Evolutionary conservation across 306 rosid genomes (phyloP), one percentile per base, ranked within the genome.

Genomic region (Lagenaria siceraria): DNA sequence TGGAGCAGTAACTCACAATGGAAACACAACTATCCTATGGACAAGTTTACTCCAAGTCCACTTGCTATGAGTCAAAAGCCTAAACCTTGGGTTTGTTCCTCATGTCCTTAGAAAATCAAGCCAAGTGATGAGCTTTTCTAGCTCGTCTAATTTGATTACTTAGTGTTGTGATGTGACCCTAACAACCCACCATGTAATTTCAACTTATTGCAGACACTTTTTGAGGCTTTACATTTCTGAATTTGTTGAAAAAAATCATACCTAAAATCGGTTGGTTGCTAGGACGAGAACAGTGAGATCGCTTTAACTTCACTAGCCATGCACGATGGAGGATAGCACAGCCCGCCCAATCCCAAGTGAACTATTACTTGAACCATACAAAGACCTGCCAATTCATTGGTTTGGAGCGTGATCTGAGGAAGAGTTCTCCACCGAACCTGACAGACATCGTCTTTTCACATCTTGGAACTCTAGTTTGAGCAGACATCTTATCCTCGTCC

Each of bases 401-500:
- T 74, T 36, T 80, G 62, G 36, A 56, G 80, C 36, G 1, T 15
- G 61, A 8, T 70, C 58, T 8, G 65, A 42, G 65, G 85, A 35
- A 0, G 84, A 52, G 48, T 48, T 51, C 27, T 19, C 46, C 64
- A 85, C 77, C 31, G 86, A 77, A 65, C 85, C 77, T 38, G 85
- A 82, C 43, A 71, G 6, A 3, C 21, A 15, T 33, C 35, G 7
- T 27, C 81, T 49, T 24, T 25, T 48, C 17, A 4, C 49, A 19
- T 80, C 81, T 53, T 70, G 66, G 69, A 95, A 90, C 82, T 92
- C 92, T 64, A 74, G 70, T 25, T 40, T 27, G 75, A 95, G 96
- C 84, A 90, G 80, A 68, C 78, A 78, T 19, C 79, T 87, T 78
- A 95, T 92, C 85, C 83, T 95, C 76, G 24, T 64, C 81, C 99